A percentile compares a stretch with the other conserved stretches of the same genome.
These are phyloP conservation scores for Cydonia oblonga DNA, from an alignment of 331 rosid species.

Conservation along the genomic window DNA sequence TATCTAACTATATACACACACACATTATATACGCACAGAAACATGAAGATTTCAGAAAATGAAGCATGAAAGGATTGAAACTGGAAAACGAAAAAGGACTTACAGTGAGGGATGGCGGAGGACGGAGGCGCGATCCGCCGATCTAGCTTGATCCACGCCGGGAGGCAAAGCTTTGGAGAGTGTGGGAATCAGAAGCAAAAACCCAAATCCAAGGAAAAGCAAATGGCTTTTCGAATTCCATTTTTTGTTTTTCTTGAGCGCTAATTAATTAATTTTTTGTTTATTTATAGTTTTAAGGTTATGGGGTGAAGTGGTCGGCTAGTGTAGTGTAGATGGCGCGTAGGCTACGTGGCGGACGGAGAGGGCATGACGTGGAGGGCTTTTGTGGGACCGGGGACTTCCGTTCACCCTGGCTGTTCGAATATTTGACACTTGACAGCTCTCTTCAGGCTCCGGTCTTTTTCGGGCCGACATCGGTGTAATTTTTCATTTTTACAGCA, in stretches of 20 bases:
- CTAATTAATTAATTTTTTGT: neutral
- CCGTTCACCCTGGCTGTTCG: neutral
- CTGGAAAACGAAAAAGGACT: neutral
- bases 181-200: conserved; percentile 11
- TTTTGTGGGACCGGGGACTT: neutral
- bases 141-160: conserved; percentile 13
- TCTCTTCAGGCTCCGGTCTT: neutral
- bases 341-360: neutral
- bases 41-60: neutral
- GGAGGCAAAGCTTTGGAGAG: neutral
- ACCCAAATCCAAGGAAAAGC: neutral
- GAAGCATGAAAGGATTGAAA: neutral
- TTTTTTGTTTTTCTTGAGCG: neutral
- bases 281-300: neutral
- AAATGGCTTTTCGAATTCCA: neutral
- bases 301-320: neutral
- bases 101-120: neutral
- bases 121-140: conserved; percentile 12
- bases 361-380: neutral
- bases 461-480: neutral
- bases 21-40: neutral
- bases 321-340: no score
- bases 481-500: neutral
- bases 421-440: neutral
- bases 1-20: no score